Evolutionary conservation across 495 filamentous ascomycete genomes (phyloP).

Genomic region (Bathelium albidoporum): DNA sequence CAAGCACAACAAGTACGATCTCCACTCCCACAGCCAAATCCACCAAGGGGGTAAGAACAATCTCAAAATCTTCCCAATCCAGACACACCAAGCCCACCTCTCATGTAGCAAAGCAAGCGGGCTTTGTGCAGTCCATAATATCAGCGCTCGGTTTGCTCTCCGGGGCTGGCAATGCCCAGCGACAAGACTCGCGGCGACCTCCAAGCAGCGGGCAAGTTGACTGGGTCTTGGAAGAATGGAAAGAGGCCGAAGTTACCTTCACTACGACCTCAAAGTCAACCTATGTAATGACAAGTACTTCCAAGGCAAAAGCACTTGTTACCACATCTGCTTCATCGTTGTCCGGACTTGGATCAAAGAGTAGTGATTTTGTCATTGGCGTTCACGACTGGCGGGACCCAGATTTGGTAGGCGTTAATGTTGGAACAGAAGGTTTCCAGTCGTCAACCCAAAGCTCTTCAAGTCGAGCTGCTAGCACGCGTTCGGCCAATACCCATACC

Average conservation of each 20-base stretch:
- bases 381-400: conserved; percentile 90
- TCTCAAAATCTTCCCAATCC: background rate
- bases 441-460: background rate
- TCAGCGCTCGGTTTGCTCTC: conserved; percentile 45
- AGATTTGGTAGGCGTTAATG: conserved; percentile 47
- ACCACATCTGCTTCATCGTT: conserved; percentile 4
- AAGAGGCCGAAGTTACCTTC: conserved; percentile 32
- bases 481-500: conserved; percentile 8
- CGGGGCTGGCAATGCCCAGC: conserved; percentile 9
- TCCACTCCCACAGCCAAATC: conserved; percentile 14
- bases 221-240: conserved; percentile 63
- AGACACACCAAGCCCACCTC: background rate
- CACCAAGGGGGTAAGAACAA: background rate
- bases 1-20: conserved; percentile 14
- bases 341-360: conserved; percentile 17
- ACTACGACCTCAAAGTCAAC: conserved; percentile 21
- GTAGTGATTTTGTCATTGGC: conserved; percentile 78
- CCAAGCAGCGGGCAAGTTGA: conserved; percentile 77
- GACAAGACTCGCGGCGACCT: conserved; percentile 51
- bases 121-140: conserved; percentile 43
- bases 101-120: background rate
- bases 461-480: conserved; percentile 3
- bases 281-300: conserved; percentile 16
- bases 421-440: conserved; percentile 14
- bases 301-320: conserved; percentile 12